Evolutionary conservation across 2,329 filamentous ascomycete genomes (phyloP).

Genomic region (Plectosphaerella cucumerina): DNA sequence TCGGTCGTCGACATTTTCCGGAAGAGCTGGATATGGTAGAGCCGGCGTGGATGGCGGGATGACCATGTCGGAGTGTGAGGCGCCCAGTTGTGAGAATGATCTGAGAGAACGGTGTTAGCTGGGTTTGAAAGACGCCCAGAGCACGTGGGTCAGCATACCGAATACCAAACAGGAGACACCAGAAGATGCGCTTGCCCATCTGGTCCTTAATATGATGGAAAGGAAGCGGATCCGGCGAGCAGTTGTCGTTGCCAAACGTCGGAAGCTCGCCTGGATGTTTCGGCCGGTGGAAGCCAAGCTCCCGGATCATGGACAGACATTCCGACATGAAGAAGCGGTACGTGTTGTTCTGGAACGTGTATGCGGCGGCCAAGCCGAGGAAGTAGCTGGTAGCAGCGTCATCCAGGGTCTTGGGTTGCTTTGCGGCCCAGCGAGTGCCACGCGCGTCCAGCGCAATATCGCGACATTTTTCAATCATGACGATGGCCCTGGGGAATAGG

Average conservation of each 20-base stretch:
- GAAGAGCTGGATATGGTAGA: conserved; percentile 74
- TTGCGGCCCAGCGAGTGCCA: conserved; percentile 47
- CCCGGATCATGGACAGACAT: conserved; percentile 63
- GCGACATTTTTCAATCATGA: conserved; percentile 67
- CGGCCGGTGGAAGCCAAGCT: conserved; percentile 61
- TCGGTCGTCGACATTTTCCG: conserved; percentile 78
- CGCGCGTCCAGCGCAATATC: conserved; percentile 65
- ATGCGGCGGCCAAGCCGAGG: conserved; percentile 60
- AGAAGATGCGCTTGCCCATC: conserved; percentile 76
- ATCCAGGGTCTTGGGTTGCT: conserved; percentile 44
- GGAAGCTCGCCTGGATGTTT: conserved; percentile 35
- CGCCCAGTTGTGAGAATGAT: conserved; percentile 74
- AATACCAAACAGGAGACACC: conserved; percentile 73
- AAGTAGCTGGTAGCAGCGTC: conserved; percentile 73
- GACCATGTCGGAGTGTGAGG: conserved; percentile 65
- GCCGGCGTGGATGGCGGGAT: conserved; percentile 73
- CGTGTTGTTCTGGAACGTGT: conserved; percentile 64
- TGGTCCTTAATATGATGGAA: conserved; percentile 71
- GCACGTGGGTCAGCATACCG: conserved; percentile 39
- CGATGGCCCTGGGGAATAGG: conserved; percentile 64
- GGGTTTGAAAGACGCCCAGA: neutral
- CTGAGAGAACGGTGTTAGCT: conserved; percentile 31
- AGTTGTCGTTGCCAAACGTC: conserved; percentile 34
- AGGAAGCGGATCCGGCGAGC: conserved; percentile 34
- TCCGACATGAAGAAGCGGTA: conserved; percentile 70